Evolutionary conservation across 2,329 filamentous ascomycete genomes (phyloP).

Genomic region (Penicillium sp.): DNA sequence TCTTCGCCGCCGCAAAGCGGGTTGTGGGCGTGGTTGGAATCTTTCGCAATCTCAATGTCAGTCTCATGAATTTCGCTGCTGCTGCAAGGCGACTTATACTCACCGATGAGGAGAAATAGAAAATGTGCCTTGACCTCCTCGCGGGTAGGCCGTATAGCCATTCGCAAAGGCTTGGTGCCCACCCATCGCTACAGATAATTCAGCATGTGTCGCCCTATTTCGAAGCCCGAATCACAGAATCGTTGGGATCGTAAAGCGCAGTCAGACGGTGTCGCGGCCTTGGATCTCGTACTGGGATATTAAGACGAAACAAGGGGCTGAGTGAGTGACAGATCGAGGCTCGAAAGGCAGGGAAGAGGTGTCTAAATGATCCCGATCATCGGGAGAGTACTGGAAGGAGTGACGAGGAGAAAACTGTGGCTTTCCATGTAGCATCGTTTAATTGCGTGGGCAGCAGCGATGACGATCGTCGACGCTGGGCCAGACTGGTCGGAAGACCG

Average conservation of each 20-base stretch:
- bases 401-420: constrained; percentile 5
- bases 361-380: neutral
- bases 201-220: constrained; percentile 35
- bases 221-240: constrained; percentile 10
- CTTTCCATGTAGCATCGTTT: constrained; percentile 13
- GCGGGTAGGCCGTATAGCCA: constrained; percentile 72
- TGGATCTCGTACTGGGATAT: constrained; percentile 2
- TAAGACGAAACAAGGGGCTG: constrained; percentile 1
- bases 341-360: neutral
- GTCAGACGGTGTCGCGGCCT: constrained; percentile 1
- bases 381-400: neutral
- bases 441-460: constrained; percentile 7
- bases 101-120: constrained; percentile 91
- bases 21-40: constrained; percentile 83
- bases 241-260: constrained; percentile 12
- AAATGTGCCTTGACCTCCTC: constrained; percentile 72
- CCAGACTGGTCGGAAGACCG: neutral
- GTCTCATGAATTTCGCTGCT: constrained; percentile 4
- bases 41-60: constrained; percentile 49
- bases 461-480: constrained; percentile 5
- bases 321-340: neutral
- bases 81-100: constrained; percentile 28
- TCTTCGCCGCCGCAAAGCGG: constrained; percentile 73
- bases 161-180: constrained; percentile 85
- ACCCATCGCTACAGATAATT: constrained; percentile 69